Conservation (phyloP, 495 filamentous ascomycete species). For the Achaetomiella virescens region DNA sequence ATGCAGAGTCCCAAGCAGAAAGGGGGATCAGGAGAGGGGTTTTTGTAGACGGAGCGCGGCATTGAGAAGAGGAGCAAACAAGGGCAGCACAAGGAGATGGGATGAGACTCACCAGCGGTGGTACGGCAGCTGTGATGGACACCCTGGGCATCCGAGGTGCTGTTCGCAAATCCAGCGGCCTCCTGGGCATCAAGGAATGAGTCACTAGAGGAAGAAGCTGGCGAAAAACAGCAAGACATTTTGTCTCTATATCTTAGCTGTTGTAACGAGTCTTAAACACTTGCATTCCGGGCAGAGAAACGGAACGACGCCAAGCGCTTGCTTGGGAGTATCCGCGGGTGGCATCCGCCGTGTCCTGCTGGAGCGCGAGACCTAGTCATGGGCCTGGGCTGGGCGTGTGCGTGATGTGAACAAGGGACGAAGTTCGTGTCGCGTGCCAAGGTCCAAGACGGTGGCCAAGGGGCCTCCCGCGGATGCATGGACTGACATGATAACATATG, state of each 20-base stretch:
- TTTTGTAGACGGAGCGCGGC: slow-evolving; percentile 7
- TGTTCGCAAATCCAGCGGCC: neutral
- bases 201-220: neutral
- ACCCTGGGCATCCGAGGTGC: neutral
- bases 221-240: neutral
- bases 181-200: neutral
- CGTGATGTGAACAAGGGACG: slow-evolving; percentile 1
- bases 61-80: neutral
- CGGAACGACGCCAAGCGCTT: neutral
- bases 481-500: neutral
- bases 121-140: neutral
- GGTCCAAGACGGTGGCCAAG: neutral
- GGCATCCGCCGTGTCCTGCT: neutral
- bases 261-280: neutral
- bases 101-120: neutral
- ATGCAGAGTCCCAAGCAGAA: neutral
- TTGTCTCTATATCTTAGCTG: neutral
- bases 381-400: neutral
- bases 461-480: neutral
- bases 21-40: neutral
- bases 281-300: neutral
- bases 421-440: neutral
- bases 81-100: neutral
- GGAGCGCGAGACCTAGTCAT: neutral
- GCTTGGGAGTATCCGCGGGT: neutral